phyloP scores from a whole-genome alignment of 2,329 filamentous ascomycete genomes.

The Berkeleyomyces rouxiae region DNA sequence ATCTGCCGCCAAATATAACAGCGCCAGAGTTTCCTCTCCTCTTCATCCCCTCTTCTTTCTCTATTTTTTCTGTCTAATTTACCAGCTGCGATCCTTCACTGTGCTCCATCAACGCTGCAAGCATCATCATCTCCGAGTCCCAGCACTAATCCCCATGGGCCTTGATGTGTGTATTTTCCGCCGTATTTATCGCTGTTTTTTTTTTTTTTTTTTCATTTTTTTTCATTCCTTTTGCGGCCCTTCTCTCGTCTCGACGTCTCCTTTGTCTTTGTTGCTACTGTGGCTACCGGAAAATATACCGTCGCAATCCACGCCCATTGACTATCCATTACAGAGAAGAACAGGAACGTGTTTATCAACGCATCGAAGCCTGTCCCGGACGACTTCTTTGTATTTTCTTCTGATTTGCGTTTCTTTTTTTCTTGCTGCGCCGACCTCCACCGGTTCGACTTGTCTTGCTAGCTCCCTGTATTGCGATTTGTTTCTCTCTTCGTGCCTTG shows the following conservation, averaged over 20 bases:
- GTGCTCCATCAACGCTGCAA: neutral
- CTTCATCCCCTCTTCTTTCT: neutral
- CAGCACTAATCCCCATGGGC: neutral
- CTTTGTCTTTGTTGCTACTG: neutral
- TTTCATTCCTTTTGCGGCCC: neutral
- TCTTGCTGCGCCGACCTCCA: neutral
- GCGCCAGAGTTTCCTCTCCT: neutral
- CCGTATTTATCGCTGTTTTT: constrained; percentile 1
- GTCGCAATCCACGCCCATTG: neutral
- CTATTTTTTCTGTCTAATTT: neutral
- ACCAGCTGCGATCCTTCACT: neutral
- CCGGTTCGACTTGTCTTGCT: neutral
- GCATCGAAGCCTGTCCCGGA: neutral
- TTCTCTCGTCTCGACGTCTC: neutral
- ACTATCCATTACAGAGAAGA: neutral
- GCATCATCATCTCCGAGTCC: neutral
- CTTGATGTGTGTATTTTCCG: neutral
- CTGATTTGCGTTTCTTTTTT: neutral
- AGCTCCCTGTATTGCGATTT: constrained; percentile 3
- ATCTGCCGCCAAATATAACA: too few species aligned
- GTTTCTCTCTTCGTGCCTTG: neutral
- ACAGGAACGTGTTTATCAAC: constrained; percentile 1
- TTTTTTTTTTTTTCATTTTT: neutral
- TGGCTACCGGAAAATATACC: neutral
- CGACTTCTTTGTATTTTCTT: neutral